Evolutionary conservation across 805 yeast genomes (phyloP).

Genomic region (Ogataea chonburiensis): DNA sequence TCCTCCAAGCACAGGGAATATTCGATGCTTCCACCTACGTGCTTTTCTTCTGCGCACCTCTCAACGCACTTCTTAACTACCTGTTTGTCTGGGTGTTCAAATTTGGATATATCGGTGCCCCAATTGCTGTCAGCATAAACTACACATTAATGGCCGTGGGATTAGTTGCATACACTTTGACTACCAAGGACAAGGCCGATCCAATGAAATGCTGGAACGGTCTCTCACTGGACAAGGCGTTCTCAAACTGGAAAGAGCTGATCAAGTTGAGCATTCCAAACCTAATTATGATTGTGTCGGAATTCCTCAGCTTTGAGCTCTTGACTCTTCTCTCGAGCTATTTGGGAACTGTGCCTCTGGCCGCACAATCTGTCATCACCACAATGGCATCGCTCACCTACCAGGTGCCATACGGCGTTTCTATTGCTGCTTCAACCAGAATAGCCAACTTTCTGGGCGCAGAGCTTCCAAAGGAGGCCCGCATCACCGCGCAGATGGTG

Average conservation of each 20-base stretch:
- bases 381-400: constrained; percentile 67
- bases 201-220: constrained; percentile 40
- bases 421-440: constrained; percentile 74
- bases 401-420: constrained; percentile 74
- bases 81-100: constrained; percentile 68
- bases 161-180: constrained; percentile 46
- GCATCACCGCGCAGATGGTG: constrained; percentile 29
- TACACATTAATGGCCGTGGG: constrained; percentile 69
- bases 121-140: constrained; percentile 67
- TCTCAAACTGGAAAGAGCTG: constrained; percentile 63
- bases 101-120: constrained; percentile 73
- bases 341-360: constrained; percentile 60
- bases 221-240: constrained; percentile 35
- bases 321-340: constrained; percentile 67
- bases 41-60: constrained; percentile 67
- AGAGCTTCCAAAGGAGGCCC: constrained; percentile 32
- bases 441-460: constrained; percentile 78
- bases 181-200: constrained; percentile 41
- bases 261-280: constrained; percentile 68
- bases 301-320: constrained; percentile 76
- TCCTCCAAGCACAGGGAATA: constrained; percentile 72
- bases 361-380: constrained; percentile 71
- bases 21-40: constrained; percentile 80
- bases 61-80: constrained; percentile 67
- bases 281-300: constrained; percentile 72